Evolutionary conservation across 805 yeast species (phyloP).

Genomic region (Cephaloascus albidus): DNA sequence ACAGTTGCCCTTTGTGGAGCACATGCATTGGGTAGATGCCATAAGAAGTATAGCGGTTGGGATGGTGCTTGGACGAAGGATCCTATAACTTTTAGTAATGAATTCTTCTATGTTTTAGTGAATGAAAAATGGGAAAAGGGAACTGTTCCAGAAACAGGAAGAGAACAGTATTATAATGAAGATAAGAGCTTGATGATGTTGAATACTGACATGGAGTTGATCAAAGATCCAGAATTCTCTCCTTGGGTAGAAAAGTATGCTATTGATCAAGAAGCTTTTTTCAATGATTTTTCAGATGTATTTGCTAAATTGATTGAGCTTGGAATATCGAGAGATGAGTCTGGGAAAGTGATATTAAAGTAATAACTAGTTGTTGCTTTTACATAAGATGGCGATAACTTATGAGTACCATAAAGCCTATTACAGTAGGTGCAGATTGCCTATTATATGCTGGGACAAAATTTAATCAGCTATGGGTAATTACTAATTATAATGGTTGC

Average conservation of each 20-base stretch:
- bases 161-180: slow-evolving; percentile 46
- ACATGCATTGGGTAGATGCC: slow-evolving; percentile 72
- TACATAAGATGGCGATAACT: neutral
- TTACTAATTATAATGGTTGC: no score
- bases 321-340: slow-evolving; percentile 39
- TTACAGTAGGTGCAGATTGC: no score
- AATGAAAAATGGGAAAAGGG: slow-evolving; percentile 44
- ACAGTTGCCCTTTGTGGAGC: slow-evolving; percentile 69
- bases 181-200: slow-evolving; percentile 77
- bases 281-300: slow-evolving; percentile 53
- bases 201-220: slow-evolving; percentile 67
- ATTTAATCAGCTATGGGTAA: no score
- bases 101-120: slow-evolving; percentile 36
- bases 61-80: slow-evolving; percentile 90
- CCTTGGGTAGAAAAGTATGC: slow-evolving; percentile 63
- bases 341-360: slow-evolving; percentile 3
- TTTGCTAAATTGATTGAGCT: slow-evolving; percentile 68
- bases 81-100: slow-evolving; percentile 67
- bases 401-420: neutral
- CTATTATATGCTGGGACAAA: no score
- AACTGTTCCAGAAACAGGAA: slow-evolving; percentile 42
- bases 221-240: slow-evolving; percentile 50
- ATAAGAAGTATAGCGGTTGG: slow-evolving; percentile 61
- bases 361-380: no score
- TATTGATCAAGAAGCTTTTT: slow-evolving; percentile 50